Evolutionary conservation across 2,329 filamentous ascomycete genomes (phyloP), one percentile per base, ranked within the genome.

Genomic region (Samsoniella hepiali): DNA sequence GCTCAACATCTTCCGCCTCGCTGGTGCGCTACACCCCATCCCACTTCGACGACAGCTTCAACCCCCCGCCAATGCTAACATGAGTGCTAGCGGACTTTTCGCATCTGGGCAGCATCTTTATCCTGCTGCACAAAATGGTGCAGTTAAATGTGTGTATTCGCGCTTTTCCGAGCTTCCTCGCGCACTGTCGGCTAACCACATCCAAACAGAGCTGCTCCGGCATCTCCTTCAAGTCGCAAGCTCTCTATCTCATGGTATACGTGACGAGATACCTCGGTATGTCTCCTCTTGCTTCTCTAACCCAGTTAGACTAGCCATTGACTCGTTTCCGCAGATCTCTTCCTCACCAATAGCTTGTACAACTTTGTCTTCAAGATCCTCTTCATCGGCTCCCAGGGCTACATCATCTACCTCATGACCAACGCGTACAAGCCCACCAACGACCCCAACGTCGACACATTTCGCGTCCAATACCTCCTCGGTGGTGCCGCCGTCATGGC

Each of bases 221-320:
- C 71, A 94, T 99, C 78, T 99, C 95, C 17, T 98, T 99, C 85
- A 99, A 99, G 77, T 97, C 94, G 66, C 95, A 99, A 84, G 91
- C 89, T 58, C 85, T 99, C 63, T 99, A 99, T 79, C 82, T 98
- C 69, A 81, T 97, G 51, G 95, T 99, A 71, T 99, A 99, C 78
- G 75, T 96, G 50, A 96, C 93, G 66, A 87, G 95, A 73, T 99
- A 99, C 78, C 85, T 99, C 67, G 90, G 90, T 91, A 80, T 63
- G 76, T 62, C n/a, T 31, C 29, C 50, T n/a, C 32, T 31, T 13
- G 50, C 51, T 36, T 5, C 36, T 55, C 27, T 32, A 17, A 29
- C 9, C 38, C 42, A 42, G 47, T 50, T 40, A 57, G 47, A 45
- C 64, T 62, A 40, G 58, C 38, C 34, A 40, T 64, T 47, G 22